Base-by-base conservation (phyloP, 2,329 filamentous ascomycete genomes). In the Cladosporium austrohemisphaericum region DNA sequence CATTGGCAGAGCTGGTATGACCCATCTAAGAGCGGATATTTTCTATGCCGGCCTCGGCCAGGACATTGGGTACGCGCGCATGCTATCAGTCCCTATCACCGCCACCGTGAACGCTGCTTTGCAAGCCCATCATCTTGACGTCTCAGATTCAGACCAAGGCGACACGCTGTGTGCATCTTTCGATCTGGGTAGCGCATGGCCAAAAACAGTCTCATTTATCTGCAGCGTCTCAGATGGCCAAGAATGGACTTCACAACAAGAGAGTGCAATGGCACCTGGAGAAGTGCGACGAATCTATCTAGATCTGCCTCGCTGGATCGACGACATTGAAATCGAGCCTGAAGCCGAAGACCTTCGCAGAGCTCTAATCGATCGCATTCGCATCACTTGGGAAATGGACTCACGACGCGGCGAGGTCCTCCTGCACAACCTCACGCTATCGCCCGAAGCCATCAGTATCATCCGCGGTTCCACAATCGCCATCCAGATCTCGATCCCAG, bases 51-150 rank as follows among this genome's bases (percentile, higher is more conserved):
- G 47, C 20, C 47, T 37, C 8, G 48, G 41, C 6, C 25, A 36
- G 16, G 45, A 51, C 9, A 26, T 29, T 9, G 56, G 53, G 13
- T 54, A 56, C 20, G 58, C 57, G 6, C 59, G 59, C 7, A 52
- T 57, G 26, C 50, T 95, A 13, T 84, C 84, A 14, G 75, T 95
- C 22, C 86, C 89, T 11, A 73, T 97, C 50, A 88, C 85, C 0
- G 80, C 96, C 13, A 96, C 92, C 4, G 92, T 97, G 40, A 96
- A 96, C 63, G 87, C 90, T 3, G 93, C 89, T 61, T 77, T 96
- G 20, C 89, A 96, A 61, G 74, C 96, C 8, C 78, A 84, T 26
- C 79, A 88, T 29, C 83, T 91, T 56, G 91, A 96, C 61, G 76
- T 94, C 14, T 68, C 93, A 26, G 84, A 89, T 13, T 61, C 68